Evolutionary conservation across 2,329 filamentous ascomycete species (phyloP).

Genomic region (Xylariales sp.): DNA sequence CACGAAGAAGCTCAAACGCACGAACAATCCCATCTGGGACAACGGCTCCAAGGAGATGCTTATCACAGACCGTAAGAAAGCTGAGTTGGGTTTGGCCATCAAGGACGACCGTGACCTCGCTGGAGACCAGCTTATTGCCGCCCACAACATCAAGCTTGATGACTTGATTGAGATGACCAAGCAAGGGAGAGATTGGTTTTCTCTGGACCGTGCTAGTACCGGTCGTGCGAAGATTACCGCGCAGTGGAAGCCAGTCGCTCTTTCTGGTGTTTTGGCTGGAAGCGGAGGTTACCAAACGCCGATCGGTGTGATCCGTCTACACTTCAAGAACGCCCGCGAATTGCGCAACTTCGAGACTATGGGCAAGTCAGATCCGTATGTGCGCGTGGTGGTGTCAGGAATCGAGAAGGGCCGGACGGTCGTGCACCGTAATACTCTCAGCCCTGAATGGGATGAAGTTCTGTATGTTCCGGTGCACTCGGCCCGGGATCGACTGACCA

Average conservation of each 20-base stretch:
- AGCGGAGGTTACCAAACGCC: slow-evolving; percentile 89
- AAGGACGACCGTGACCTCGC: slow-evolving; percentile 90
- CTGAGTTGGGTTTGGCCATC: slow-evolving; percentile 85
- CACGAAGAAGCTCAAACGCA: slow-evolving; percentile 91
- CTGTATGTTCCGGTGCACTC: slow-evolving; percentile 91
- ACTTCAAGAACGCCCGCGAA: slow-evolving; percentile 78
- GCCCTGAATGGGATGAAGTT: slow-evolving; percentile 93
- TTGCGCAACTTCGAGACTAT: slow-evolving; percentile 91
- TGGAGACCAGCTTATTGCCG: slow-evolving; percentile 79
- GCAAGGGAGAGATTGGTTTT: slow-evolving; percentile 96
- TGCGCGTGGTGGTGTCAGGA: slow-evolving; percentile 80
- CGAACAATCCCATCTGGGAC: slow-evolving; percentile 95
- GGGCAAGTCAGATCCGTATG: slow-evolving; percentile 96
- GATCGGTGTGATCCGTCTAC: slow-evolving; percentile 90
- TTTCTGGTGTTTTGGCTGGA: slow-evolving; percentile 70
- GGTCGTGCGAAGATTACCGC: slow-evolving; percentile 87
- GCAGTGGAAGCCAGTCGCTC: slow-evolving; percentile 91
- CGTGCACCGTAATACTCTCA: slow-evolving; percentile 91
- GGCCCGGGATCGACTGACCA: slow-evolving; percentile 70
- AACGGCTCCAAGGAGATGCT: slow-evolving; percentile 90
- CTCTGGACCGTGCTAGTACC: slow-evolving; percentile 71
- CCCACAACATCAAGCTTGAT: slow-evolving; percentile 91
- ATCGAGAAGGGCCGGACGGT: slow-evolving; percentile 89
- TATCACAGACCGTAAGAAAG: slow-evolving; percentile 87
- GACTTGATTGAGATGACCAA: slow-evolving; percentile 88